Evolutionary conservation across 1,284 basidiomycete species (phyloP), one percentile per base, ranked within the genome.

Genomic region (Caloboletus firmus): DNA sequence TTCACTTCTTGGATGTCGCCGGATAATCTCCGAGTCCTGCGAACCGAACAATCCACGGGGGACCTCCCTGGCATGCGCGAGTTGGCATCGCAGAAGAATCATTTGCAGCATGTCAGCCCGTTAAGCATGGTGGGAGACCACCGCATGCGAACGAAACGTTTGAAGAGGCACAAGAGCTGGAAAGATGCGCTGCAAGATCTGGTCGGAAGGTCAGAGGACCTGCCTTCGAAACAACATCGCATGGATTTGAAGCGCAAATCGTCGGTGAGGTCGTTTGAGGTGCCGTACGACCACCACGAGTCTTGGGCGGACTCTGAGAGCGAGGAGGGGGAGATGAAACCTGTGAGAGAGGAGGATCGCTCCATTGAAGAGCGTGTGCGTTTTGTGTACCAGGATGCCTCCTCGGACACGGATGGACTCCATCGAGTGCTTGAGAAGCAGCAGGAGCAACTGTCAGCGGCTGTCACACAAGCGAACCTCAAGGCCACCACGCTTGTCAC

Each of bases 1-100:
- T 98, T 95, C 69, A 92, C 91, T 0, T 93, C 93, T 24, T 99
- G 96, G 96, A 98, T 98, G 95, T 87, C 94, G 0, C 87, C 89
- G 1, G 81, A 83, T 20, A 88, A 97, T 70, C 77, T 98, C 45
- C 83, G 84, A 5, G 89, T 96, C 12, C 77, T 98, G 12, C 83
- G 89, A 55, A 79, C 83, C 2, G 92, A 93, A 65, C 89, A 94
- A 64, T 93, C 91, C 0, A 84, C 87, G n/a, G 82, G 83, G 1
- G 80, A 85, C 65, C 69, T 88, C 15, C 78, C 82, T 22, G 86
- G 87, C 0, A 69, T 94, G 58, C 75, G 72, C 49, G 79, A 82
- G 51, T 63, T 84, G 41, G 83, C 83, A 7, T 84, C 85, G 56
- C 88, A 90, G 68, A 96, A 96, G 73, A 89, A 96, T 65, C 95